Evolutionary conservation across 176 grass and related monocot genomes (phyloP), one percentile per base, ranked within the genome.

Genomic region (Hyparrhenia diplandra): DNA sequence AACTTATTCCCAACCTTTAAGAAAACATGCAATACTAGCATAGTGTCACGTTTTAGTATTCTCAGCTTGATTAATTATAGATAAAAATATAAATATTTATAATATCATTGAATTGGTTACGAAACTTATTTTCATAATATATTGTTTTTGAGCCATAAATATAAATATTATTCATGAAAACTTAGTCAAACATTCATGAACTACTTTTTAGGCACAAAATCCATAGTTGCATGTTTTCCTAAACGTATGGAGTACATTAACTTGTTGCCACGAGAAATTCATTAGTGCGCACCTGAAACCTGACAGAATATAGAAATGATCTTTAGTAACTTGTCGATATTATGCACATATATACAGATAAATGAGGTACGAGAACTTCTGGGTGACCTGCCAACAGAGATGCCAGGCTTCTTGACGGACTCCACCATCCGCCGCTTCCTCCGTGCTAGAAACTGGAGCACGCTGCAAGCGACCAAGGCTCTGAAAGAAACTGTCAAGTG

Each of bases 341-440:
- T 14, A 21, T 20, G 46, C 16, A 17, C 46, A 54, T 21, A 49
- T 17, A 12, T 42, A 12, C 49, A 93, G 91, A 82, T 89, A 57
- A 64, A 81, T 45, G 81, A 87, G 29, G 91, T 93, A 2, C 91
- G 84, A 2, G 39, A 65, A 9, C 37, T 81, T 13, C 30, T 89
- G 4, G 84, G 67, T 10, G 45, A 40, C 16, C 35, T 85, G 77
- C 13, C 59, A 12, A 41, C 58, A 18, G 73, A 40, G 45, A 80
- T 89, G 58, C 72, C 80, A 14, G 45, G 35, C 13, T 89, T 93
- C 67, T 55, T 86, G 70, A 70, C 87, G 2, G 77, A 93, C 59
- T 68, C 25, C 63, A 87, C 77, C 51, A 78, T 93, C 58, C 74
- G 66, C 10, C 82, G 91, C 23, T 89, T 84, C 70, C 87, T 92